phyloP scores from a whole-genome alignment of 768 basidiomycete genomes.

The Collybia sordida region DNA sequence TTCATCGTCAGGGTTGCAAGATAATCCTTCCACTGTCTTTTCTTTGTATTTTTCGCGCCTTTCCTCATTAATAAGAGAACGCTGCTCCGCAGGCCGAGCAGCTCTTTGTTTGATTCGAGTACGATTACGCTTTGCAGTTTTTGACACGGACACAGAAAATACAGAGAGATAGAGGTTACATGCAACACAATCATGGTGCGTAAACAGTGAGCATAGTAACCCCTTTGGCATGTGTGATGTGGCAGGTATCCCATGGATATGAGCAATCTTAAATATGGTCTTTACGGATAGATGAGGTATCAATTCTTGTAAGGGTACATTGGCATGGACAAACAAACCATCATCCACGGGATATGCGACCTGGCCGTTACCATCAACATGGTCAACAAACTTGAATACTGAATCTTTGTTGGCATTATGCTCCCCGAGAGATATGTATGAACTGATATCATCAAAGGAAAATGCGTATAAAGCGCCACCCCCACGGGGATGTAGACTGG shows the following conservation, averaged over 20 bases:
- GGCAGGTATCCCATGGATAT: neutral
- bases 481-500: too few species aligned
- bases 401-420: too few species aligned
- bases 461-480: too few species aligned
- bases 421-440: too few species aligned
- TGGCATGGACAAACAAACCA: conserved; percentile 1
- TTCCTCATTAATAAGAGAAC: neutral
- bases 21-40: too few species aligned
- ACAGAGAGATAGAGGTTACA: neutral
- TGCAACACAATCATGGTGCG: neutral
- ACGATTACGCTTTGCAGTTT: neutral
- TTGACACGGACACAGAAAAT: neutral
- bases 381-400: neutral
- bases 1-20: neutral
- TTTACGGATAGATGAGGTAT: neutral
- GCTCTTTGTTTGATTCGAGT: neutral
- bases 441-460: too few species aligned
- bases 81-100: neutral
- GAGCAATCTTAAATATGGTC: neutral
- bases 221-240: neutral
- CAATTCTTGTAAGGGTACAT: neutral
- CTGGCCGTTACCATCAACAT: neutral
- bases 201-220: neutral
- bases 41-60: neutral
- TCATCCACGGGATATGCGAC: neutral